phyloP scores from a whole-genome alignment of 352 stramenopile species.

The Discostella stelligera region DNA sequence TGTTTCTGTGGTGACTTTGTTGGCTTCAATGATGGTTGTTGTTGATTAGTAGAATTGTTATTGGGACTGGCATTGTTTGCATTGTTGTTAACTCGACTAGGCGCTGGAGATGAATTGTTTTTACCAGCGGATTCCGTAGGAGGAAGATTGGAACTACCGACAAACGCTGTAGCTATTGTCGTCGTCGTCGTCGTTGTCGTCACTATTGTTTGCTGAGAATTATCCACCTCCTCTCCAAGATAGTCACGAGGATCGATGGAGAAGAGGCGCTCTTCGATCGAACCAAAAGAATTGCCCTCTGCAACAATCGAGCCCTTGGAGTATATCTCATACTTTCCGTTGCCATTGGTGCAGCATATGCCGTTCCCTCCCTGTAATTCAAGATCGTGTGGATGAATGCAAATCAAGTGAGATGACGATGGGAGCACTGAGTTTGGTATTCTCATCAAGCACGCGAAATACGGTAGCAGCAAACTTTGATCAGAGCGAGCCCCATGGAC shows the following conservation, averaged over 20 bases:
- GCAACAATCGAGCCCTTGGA: constrained; percentile 11
- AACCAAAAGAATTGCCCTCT: constrained; percentile 16
- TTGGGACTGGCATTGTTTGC: not conserved
- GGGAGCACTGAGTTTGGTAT: not conserved
- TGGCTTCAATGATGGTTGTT: not conserved
- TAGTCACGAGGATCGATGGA: constrained; percentile 23
- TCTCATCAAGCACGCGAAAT: not conserved
- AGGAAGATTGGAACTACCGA: not conserved
- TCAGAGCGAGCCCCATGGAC: not conserved
- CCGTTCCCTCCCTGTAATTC: constrained; percentile 29
- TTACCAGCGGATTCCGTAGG: not conserved
- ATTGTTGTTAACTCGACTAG: not conserved
- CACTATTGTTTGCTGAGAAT: no score
- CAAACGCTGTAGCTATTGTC: not conserved
- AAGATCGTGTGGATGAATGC: not conserved
- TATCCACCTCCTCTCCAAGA: not conserved
- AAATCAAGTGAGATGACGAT: not conserved
- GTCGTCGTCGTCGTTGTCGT: not conserved
- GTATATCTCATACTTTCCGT: constrained; percentile 28
- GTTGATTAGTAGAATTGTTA: not conserved
- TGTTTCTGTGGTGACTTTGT: not conserved
- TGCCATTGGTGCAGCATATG: constrained; percentile 25
- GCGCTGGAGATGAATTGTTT: not conserved
- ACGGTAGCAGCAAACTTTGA: not conserved
- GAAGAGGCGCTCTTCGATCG: constrained; percentile 21